These are phyloP conservation scores for Atalantia buxifolia DNA, from an alignment of 345 rosid species.

Conservation along the genomic window DNA sequence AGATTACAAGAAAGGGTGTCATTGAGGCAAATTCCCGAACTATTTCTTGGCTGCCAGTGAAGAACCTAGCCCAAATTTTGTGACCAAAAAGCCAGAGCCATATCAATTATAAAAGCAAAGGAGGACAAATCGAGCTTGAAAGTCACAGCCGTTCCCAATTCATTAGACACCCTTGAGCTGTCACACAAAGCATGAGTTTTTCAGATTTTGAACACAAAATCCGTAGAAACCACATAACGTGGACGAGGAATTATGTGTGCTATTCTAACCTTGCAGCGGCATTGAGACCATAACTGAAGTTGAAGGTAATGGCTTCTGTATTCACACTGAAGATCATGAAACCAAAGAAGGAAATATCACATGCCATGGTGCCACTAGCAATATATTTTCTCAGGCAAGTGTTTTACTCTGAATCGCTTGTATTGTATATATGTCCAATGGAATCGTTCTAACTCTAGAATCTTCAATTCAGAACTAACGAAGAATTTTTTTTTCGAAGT, in stretches of 20 bases:
- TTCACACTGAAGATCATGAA: slow-evolving; percentile 36
- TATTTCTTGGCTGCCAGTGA: slow-evolving; percentile 41
- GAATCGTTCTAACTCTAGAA: neutral
- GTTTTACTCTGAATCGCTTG: too few relatives aligned
- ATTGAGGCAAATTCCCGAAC: slow-evolving; percentile 45
- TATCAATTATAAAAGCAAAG: slow-evolving; percentile 52
- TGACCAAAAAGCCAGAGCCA: slow-evolving; percentile 49
- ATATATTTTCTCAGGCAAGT: neutral
- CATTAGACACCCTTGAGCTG: slow-evolving; percentile 81
- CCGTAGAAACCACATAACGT: neutral
- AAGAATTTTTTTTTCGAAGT: neutral
- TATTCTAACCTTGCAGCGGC: slow-evolving; percentile 72
- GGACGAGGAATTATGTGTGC: neutral
- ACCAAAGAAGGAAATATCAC: neutral
- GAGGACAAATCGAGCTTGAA: slow-evolving; percentile 45
- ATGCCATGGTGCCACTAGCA: too few relatives aligned
- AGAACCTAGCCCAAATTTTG: slow-evolving; percentile 55
- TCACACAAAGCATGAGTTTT: neutral
- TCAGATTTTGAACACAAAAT: neutral
- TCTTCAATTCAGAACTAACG: neutral
- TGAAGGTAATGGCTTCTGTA: slow-evolving; percentile 58
- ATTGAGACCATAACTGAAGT: slow-evolving; percentile 67
- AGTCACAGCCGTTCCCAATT: slow-evolving; percentile 53
- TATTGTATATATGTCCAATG: too few relatives aligned
- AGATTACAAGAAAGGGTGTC: slow-evolving; percentile 49